Percentiles rank a stretch among this genome's conserved stretches.
phyloP scores from a whole-genome alignment of 345 rosid species.

The Murraya koenigii region DNA sequence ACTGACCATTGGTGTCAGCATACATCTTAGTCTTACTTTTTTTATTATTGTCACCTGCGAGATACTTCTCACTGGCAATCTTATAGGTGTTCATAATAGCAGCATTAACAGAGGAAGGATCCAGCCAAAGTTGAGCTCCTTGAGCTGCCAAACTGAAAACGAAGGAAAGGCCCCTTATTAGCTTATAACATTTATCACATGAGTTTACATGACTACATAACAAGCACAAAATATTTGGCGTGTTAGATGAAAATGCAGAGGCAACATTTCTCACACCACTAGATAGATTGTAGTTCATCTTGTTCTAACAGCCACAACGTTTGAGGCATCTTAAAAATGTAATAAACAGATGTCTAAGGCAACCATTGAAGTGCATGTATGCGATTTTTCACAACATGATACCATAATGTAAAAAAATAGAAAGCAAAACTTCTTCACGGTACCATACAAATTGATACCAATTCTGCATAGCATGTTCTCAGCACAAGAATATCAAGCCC shows the following conservation, averaged over 20 bases:
- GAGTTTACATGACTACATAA: neutral
- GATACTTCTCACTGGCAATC: conserved; percentile 52
- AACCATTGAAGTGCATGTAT: neutral
- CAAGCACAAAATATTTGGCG: neutral
- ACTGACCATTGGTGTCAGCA: conserved; percentile 31
- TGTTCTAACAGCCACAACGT: neutral
- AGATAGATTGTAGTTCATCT: neutral
- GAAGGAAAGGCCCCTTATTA: conserved; percentile 10
- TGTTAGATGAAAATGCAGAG: neutral
- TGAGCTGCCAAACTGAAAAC: conserved; percentile 63
- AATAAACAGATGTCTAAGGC: neutral
- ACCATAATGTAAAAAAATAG: neutral
- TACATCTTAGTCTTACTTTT: conserved; percentile 26
- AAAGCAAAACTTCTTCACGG: neutral
- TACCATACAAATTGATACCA: neutral
- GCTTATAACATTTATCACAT: conserved; percentile 5
- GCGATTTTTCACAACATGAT: neutral
- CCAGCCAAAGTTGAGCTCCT: conserved; percentile 81
- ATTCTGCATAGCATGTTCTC: neutral
- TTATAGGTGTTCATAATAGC: conserved; percentile 75
- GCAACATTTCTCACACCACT: neutral
- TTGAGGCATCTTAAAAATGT: neutral
- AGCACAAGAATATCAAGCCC: neutral
- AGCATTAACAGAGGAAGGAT: conserved; percentile 75
- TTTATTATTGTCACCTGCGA: conserved; percentile 29